A percentile compares a stretch with the other conserved stretches of the same genome.
Evolutionary conservation across 257 asterid genomes (phyloP).

Genomic region (Coffea eugenioides): DNA sequence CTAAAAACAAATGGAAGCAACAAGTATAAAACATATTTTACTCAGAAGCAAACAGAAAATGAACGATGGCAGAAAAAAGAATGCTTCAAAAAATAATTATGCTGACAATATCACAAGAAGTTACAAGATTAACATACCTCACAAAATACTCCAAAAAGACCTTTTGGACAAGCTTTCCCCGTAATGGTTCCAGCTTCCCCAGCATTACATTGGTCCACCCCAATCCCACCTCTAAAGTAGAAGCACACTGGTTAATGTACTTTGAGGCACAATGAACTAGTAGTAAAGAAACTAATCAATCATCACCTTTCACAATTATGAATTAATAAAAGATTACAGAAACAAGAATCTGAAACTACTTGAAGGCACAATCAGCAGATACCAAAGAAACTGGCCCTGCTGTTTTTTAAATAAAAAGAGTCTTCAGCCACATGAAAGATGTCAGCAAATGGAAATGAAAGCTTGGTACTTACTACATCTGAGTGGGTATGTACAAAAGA

Average conservation of each 20-base stretch:
- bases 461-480: not conserved
- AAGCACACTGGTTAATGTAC: constrained; percentile 14
- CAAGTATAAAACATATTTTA: not conserved
- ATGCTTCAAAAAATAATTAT: not conserved
- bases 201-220: constrained; percentile 55
- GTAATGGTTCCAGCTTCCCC: constrained; percentile 91
- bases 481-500: not conserved
- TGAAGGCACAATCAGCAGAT: not conserved
- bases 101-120: constrained; percentile 1
- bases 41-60: not conserved
- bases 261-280: not conserved
- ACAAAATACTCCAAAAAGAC: constrained; percentile 90
- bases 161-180: constrained; percentile 95
- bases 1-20: not conserved
- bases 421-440: not conserved
- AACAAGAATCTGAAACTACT: not conserved
- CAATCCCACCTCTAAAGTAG: constrained; percentile 77
- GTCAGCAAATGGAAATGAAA: not conserved
- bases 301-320: not conserved
- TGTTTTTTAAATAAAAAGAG: not conserved
- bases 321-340: not conserved
- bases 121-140: constrained; percentile 46
- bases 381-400: not conserved
- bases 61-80: not conserved
- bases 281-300: not conserved